Base-by-base conservation (phyloP, 345 rosid species). In the Moricandia arvensis region DNA sequence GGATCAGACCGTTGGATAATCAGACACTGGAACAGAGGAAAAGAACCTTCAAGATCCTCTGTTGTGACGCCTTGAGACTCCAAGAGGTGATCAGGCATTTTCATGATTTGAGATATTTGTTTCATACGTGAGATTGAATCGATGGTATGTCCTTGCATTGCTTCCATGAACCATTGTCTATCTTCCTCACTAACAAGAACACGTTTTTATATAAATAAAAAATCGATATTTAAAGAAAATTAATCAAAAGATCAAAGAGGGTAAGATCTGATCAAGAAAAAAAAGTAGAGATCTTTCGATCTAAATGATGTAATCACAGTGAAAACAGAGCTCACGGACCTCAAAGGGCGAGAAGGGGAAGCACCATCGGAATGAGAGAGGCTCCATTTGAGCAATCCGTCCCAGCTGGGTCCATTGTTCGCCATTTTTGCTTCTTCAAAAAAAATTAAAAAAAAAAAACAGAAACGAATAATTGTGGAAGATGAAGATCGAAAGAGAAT, bases 321-420 rank as follows among this genome's bases (percentile, higher is more conserved):
- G 64, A 15, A 30, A 30, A 59, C 34, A 29, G 4, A 15, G 58
- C 15, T 18, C 0, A 17, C 51, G 16, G 69, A 94, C 97, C 97
- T 89, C 58, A 91, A 81, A 81, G 66, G 80, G 76, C 89, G 83
- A 27, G 83, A 33, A 13, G 89, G 30, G 17, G 68, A 69, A 68
- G 94, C 85, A 37, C 92, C 93, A 64, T 94, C 93, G 47, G 96
- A 85, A 83, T 90, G 82, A n/a, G 95, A 86, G 72, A 91, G 85
- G 77, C 98, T 94, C 98, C 97, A 94, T 57, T 91, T 91, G 51
- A 94, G 87, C 84, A 94, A 81, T 13, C 97, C 98, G 1, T 91
- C 90, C 98, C 98, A 94, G 68, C 87, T 86, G 17, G 93, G 97
- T 69, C 93, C 97, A 49, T 86, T 85, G 71, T 88, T 88, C 11